Evolutionary conservation across 106 monocot species (phyloP).

Genomic region (Dioscorea dumetorum): DNA sequence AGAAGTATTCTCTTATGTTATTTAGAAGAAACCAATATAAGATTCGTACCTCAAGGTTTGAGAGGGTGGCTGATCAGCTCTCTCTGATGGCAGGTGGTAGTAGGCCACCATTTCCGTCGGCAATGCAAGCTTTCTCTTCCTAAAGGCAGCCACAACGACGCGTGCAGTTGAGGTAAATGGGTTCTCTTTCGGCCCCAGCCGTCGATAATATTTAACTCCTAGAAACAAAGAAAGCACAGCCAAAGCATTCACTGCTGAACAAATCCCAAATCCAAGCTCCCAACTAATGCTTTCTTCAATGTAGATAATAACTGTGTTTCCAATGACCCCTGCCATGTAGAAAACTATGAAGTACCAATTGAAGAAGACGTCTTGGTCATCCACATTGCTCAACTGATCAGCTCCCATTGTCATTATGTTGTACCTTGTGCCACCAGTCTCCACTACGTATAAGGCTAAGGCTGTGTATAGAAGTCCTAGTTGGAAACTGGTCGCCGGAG

Average conservation of each 20-base stretch:
- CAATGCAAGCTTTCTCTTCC: conserved; percentile 29
- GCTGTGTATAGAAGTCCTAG: conserved; percentile 25
- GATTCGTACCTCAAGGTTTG: conserved; percentile 19
- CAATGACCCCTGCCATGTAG: conserved; percentile 23
- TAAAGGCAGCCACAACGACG: conserved; percentile 35
- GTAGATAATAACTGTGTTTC: conserved; percentile 52
- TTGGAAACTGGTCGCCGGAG: conserved; percentile 21
- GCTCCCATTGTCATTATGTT: conserved; percentile 47
- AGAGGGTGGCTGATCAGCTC: conserved; percentile 4
- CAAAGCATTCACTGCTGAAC: conserved; percentile 9
- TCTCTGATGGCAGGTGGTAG: conserved; percentile 11
- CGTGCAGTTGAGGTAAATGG: conserved; percentile 41
- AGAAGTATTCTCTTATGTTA: too few species aligned
- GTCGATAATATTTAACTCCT: conserved; percentile 28
- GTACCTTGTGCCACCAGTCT: conserved; percentile 41
- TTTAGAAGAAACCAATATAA: too few species aligned
- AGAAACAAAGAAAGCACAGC: conserved; percentile 21
- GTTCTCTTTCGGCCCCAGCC: conserved; percentile 33
- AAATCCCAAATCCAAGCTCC: conserved; percentile 44
- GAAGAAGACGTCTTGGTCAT: conserved; percentile 44
- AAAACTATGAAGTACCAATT: conserved; percentile 61
- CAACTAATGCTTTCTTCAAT: conserved; percentile 57
- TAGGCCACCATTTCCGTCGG: neutral
- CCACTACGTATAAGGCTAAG: conserved; percentile 29
- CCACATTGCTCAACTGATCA: conserved; percentile 32